Evolutionary conservation across 2,329 filamentous ascomycete genomes (phyloP).

Genomic region (Cercospora zeina): DNA sequence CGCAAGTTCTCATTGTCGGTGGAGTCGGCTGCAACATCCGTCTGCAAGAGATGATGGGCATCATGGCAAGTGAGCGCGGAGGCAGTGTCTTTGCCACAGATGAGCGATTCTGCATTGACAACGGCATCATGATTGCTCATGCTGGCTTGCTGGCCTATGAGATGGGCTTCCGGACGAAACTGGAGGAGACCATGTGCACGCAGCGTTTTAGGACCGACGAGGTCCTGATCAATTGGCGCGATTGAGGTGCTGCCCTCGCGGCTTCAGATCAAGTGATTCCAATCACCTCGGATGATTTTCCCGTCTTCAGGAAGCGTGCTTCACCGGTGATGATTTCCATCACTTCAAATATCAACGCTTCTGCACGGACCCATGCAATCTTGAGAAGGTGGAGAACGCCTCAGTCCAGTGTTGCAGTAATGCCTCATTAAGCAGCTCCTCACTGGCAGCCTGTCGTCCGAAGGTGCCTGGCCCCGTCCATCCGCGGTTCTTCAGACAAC

Average conservation of each 20-base stretch:
- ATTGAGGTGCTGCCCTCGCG: conserved; percentile 32
- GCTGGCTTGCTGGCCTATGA: conserved; percentile 83
- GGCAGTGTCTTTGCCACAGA: conserved; percentile 93
- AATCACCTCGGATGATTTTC: neutral
- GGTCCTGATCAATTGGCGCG: conserved; percentile 53
- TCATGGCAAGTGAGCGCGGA: conserved; percentile 85
- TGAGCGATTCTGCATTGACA: conserved; percentile 97
- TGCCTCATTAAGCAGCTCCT: neutral
- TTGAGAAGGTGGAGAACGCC: neutral
- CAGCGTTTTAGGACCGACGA: conserved; percentile 55
- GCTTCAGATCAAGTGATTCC: neutral
- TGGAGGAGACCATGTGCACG: conserved; percentile 75
- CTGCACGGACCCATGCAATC: neutral
- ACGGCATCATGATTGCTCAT: conserved; percentile 99
- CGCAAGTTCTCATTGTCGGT: conserved; percentile 89
- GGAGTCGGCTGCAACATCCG: conserved; percentile 95
- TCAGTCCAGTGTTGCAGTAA: neutral
- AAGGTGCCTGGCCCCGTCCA: neutral
- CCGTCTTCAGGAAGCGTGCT: no score
- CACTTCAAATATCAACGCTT: neutral
- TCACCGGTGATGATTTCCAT: neutral
- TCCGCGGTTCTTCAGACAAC: neutral
- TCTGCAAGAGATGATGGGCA: conserved; percentile 96
- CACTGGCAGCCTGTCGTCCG: neutral
- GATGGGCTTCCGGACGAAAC: conserved; percentile 72